Conservation (phyloP, 106 monocot species). For the Xerophyta viscosa region DNA sequence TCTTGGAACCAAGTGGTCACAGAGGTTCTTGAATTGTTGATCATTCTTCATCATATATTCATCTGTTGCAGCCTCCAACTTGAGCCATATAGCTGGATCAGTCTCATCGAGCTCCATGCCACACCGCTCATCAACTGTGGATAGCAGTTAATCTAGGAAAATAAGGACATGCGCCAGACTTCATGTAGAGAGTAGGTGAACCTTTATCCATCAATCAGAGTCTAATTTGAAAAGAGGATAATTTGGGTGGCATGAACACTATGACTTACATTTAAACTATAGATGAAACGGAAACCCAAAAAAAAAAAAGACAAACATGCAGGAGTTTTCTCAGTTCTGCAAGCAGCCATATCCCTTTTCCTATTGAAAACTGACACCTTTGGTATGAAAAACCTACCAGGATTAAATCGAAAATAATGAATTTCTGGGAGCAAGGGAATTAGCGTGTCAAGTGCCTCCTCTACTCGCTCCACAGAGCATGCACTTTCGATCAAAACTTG, state of each 20-base stretch:
- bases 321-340: too few species aligned
- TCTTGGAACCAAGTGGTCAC: conserved; percentile 45
- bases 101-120: conserved; percentile 99
- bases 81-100: conserved; percentile 90
- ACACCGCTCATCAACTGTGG: conserved; percentile 87
- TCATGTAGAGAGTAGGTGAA: too few species aligned
- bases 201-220: too few species aligned
- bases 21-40: conserved; percentile 54
- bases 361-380: not conserved
- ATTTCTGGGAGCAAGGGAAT: conserved; percentile 86
- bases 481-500: conserved; percentile 98
- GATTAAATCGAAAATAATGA: conserved; percentile 93
- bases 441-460: conserved; percentile 79
- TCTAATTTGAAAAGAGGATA: too few species aligned
- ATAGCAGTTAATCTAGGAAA: too few species aligned
- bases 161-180: too few species aligned
- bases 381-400: conserved; percentile 33
- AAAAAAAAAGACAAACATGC: too few species aligned
- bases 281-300: too few species aligned
- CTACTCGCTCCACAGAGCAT: conserved; percentile 90
- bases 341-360: not conserved
- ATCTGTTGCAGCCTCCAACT: conserved; percentile 92
- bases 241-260: too few species aligned
- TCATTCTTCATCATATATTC: conserved; percentile 68
- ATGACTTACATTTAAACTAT: too few species aligned